These are phyloP conservation scores for Haplosporangium sp. DNA, from an alignment of 371 early-diverging fungal species.

Conservation along the genomic window DNA sequence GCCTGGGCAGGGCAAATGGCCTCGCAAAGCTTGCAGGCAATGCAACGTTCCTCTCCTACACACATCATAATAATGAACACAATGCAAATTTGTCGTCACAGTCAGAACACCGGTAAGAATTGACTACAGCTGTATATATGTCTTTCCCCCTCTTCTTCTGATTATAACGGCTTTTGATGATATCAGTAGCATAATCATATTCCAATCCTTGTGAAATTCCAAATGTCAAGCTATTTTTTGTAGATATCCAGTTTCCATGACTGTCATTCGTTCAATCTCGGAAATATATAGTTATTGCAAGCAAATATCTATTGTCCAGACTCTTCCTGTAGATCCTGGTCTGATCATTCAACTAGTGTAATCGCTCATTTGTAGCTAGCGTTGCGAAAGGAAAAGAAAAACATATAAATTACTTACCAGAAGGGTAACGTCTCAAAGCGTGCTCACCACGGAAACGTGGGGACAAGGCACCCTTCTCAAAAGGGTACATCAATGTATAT, in stretches of 20 bases:
- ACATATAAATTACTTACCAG: conserved; percentile 66
- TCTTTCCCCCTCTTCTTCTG: too few species aligned
- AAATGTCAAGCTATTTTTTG: too few species aligned
- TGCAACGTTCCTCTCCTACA: conserved; percentile 96
- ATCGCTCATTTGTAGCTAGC: too few species aligned
- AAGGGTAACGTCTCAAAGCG: conserved; percentile 95
- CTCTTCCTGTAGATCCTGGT: neutral
- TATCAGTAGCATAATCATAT: too few species aligned
- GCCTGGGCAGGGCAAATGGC: conserved; percentile 99
- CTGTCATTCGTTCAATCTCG: too few species aligned
- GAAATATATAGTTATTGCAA: too few species aligned
- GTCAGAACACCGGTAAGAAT: neutral
- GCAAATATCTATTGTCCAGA: too few species aligned
- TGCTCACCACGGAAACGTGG: conserved; percentile 98
- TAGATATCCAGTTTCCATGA: too few species aligned
- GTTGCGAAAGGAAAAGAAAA: too few species aligned
- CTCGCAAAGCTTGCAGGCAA: conserved; percentile 98
- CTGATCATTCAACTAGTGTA: neutral
- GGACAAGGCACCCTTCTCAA: conserved; percentile 94
- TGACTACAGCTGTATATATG: neutral
- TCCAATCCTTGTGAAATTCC: too few species aligned
- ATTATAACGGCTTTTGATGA: too few species aligned
- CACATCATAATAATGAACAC: conserved; percentile 5
- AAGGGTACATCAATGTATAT: conserved; percentile 97
- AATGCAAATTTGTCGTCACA: neutral